Base-by-base conservation (phyloP, 169 alveolate species). In the Plasmodium falciparum region DNA sequence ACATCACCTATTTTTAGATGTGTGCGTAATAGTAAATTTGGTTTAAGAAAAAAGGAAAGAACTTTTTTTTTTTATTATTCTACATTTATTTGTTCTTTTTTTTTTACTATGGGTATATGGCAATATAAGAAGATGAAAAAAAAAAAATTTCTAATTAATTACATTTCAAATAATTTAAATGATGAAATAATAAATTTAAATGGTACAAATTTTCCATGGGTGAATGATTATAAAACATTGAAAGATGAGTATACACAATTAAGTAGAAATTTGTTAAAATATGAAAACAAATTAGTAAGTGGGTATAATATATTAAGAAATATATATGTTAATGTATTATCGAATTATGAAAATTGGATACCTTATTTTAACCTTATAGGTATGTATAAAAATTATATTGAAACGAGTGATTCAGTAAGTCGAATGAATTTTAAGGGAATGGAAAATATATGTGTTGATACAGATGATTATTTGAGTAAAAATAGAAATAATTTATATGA, bases 21-120 rank as follows among this genome's bases (percentile, higher is more conserved):
- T 20, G 93, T 94, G 9, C 93, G 89, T 61, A 93, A 72, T 89
- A 93, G 97, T 61, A 97, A 95, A 83, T 96, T 93, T 50, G 98
- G 98, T 24, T 83, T 96, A 63, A 94, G 97, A 39, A 92, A 93
- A 74, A 95, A 93, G 11, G 98, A 96, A 92, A 89, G 92, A 69
- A 88, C 91, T 74, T 80, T 80, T 58, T 80, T 80, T 62, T 80
- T 80, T 15, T 80, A 54, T 49, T 80, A 80, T n/a, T 80, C 94
- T 69, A 69, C 93, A 78, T 67, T 90, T 93, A 22, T 85, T 90
- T 78, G 93, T 73, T 5, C 95, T 92, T 62, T 69, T 74, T 47
- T 85, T 74, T 33, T 80, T 45, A 76, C 86, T n/a, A 88, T 95
- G 86, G 97, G 97, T 45, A 50, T 88, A 50, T 95, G 97, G 97